Percentiles rank a stretch among this genome's conserved stretches.
phyloP scores from a whole-genome alignment of 495 filamentous ascomycete genomes.

The Penicillium waksmanii region DNA sequence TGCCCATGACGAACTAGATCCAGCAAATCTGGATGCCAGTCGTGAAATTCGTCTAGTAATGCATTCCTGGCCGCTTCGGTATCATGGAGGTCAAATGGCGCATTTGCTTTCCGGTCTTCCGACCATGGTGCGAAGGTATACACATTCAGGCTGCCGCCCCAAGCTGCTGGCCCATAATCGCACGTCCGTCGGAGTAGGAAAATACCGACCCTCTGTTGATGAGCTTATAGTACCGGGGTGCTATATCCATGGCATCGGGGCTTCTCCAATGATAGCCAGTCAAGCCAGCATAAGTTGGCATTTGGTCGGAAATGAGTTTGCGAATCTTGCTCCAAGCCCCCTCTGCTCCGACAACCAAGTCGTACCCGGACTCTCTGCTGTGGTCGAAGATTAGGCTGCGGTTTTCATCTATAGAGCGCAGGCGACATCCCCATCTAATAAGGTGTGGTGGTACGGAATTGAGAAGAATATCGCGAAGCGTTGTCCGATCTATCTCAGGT shows the following conservation, averaged over 20 bases:
- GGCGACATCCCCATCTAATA: constrained; percentile 31
- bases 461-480: constrained; percentile 33
- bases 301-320: constrained; percentile 44
- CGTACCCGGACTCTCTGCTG: constrained; percentile 21
- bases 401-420: constrained; percentile 26
- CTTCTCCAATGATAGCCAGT: constrained; percentile 18
- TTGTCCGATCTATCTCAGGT: constrained; percentile 38
- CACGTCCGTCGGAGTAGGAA: constrained; percentile 19
- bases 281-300: constrained; percentile 56
- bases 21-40: constrained; percentile 31
- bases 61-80: constrained; percentile 7
- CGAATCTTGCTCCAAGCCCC: constrained; percentile 62
- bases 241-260: constrained; percentile 19
- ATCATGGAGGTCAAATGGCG: constrained; percentile 1
- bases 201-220: constrained; percentile 23
- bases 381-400: constrained; percentile 25
- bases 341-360: constrained; percentile 64
- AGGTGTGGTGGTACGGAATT: constrained; percentile 27
- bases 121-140: constrained; percentile 1
- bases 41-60: constrained; percentile 22
- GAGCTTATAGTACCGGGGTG: constrained; percentile 15
- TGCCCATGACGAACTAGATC: constrained; percentile 16
- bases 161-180: constrained; percentile 23
- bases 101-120: constrained; percentile 14
- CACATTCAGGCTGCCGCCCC: constrained; percentile 22